Evolutionary conservation across 1,284 basidiomycete genomes (phyloP).

Genomic region (Austroboletus niveus): DNA sequence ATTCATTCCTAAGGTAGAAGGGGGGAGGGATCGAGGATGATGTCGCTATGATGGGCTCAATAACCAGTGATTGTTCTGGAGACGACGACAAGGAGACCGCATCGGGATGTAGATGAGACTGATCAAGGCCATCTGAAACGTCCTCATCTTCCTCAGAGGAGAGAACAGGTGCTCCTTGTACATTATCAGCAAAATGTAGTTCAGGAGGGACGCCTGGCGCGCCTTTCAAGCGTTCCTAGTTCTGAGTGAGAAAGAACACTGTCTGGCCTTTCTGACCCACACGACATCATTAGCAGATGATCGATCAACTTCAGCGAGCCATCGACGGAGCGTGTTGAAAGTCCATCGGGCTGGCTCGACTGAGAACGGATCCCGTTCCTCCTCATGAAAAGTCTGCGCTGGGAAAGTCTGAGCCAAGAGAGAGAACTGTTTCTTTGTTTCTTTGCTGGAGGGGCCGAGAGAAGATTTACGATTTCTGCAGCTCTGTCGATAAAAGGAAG

Average conservation of each 20-base stretch:
- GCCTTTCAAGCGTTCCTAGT: slow-evolving; percentile 79
- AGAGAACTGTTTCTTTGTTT: no score
- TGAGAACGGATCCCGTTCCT: slow-evolving; percentile 8
- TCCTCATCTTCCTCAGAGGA: not conserved
- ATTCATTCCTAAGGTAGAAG: slow-evolving; percentile 22
- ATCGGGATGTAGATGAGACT: not conserved
- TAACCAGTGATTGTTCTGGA: slow-evolving; percentile 12
- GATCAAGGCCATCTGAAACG: not conserved
- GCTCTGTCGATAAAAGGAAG: slow-evolving; percentile 77
- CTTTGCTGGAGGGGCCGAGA: slow-evolving; percentile 24
- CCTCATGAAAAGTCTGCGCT: slow-evolving; percentile 21
- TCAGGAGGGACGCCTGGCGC: slow-evolving; percentile 76
- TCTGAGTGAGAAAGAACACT: slow-evolving; percentile 66
- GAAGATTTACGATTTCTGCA: slow-evolving; percentile 54
- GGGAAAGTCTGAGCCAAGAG: slow-evolving; percentile 36
- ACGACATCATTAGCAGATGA: slow-evolving; percentile 54
- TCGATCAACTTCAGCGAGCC: slow-evolving; percentile 61
- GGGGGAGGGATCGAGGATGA: slow-evolving; percentile 36
- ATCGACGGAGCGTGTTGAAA: slow-evolving; percentile 38
- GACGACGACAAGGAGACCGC: slow-evolving; percentile 6
- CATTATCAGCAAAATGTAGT: slow-evolving; percentile 33
- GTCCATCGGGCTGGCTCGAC: slow-evolving; percentile 22
- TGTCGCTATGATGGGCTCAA: slow-evolving; percentile 23
- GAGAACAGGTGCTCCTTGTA: not conserved
- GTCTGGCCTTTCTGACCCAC: slow-evolving; percentile 64